Conservation (phyloP, 2,329 filamentous ascomycete species). For the Pezicula carpinea region DNA sequence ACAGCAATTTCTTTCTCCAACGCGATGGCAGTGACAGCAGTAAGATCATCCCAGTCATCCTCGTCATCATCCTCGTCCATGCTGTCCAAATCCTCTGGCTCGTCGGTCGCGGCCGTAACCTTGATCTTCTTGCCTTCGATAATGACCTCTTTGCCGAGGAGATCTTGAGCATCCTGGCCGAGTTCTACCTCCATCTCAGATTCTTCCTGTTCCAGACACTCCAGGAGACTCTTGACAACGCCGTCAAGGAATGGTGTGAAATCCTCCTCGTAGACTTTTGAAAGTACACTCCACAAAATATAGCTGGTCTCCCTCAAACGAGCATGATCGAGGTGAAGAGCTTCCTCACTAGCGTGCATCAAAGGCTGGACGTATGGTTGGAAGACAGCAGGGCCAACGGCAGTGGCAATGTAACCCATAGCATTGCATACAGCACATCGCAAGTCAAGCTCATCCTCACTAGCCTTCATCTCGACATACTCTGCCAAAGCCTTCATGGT, state of each 20-base stretch:
- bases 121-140: constrained; percentile 83
- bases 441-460: constrained; percentile 83
- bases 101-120: constrained; percentile 61
- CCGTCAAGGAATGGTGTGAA: constrained; percentile 75
- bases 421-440: constrained; percentile 87
- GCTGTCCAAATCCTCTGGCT: constrained; percentile 55
- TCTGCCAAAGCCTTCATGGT: constrained; percentile 86
- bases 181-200: constrained; percentile 73
- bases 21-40: constrained; percentile 81
- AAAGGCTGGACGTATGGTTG: constrained; percentile 86
- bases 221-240: constrained; percentile 75
- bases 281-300: constrained; percentile 91
- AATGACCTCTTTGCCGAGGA: constrained; percentile 71
- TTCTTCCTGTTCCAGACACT: constrained; percentile 85
- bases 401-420: constrained; percentile 85
- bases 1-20: constrained; percentile 97
- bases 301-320: constrained; percentile 94
- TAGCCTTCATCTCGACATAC: constrained; percentile 82
- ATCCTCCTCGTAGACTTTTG: constrained; percentile 85
- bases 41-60: constrained; percentile 79
- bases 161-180: constrained; percentile 67
- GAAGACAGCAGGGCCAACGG: constrained; percentile 82
- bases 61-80: constrained; percentile 67
- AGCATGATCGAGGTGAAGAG: constrained; percentile 80
- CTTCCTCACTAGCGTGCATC: constrained; percentile 91